These are phyloP conservation scores for Beauveria sp. DNA, from an alignment of 2,329 filamentous ascomycete genomes.

Conservation along the genomic window DNA sequence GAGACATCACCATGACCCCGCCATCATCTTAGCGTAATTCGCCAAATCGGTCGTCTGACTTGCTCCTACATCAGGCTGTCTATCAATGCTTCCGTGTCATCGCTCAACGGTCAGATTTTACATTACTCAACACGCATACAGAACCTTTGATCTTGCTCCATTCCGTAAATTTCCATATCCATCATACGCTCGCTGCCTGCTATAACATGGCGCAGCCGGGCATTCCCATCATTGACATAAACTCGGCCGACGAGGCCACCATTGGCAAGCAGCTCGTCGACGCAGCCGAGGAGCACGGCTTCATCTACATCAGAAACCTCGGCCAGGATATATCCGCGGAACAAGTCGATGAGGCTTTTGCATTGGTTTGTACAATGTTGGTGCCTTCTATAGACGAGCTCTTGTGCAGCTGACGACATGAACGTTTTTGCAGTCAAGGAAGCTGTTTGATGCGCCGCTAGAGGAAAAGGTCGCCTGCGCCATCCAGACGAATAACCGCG, in stretches of 20 bases:
- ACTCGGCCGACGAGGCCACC: slow-evolving; percentile 45
- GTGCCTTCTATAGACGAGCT: too few species aligned
- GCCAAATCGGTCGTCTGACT: too few species aligned
- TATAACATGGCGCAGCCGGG: slow-evolving; percentile 20
- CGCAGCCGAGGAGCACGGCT: slow-evolving; percentile 76
- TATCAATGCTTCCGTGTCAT: too few species aligned
- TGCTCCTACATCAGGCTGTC: too few species aligned
- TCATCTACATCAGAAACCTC: slow-evolving; percentile 78
- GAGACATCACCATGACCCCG: too few species aligned
- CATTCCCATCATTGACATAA: slow-evolving; percentile 82
- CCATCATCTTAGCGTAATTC: too few species aligned
- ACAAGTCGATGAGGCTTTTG: slow-evolving; percentile 65
- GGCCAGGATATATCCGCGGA: slow-evolving; percentile 58
- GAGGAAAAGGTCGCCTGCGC: slow-evolving; percentile 68
- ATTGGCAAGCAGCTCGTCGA: slow-evolving; percentile 65
- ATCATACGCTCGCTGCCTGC: too few species aligned
- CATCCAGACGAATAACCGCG: slow-evolving; percentile 74
- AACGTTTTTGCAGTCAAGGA: slow-evolving; percentile 41
- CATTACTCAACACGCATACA: too few species aligned
- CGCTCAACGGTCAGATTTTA: too few species aligned
- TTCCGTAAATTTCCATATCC: too few species aligned
- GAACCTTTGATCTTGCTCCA: too few species aligned
- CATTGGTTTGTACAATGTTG: slow-evolving; percentile 47
- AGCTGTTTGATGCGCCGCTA: slow-evolving; percentile 61
- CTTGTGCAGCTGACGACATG: background rate